Conservation (phyloP, 2,329 filamentous ascomycete genomes). For the Hymenoscyphus infarciens region DNA sequence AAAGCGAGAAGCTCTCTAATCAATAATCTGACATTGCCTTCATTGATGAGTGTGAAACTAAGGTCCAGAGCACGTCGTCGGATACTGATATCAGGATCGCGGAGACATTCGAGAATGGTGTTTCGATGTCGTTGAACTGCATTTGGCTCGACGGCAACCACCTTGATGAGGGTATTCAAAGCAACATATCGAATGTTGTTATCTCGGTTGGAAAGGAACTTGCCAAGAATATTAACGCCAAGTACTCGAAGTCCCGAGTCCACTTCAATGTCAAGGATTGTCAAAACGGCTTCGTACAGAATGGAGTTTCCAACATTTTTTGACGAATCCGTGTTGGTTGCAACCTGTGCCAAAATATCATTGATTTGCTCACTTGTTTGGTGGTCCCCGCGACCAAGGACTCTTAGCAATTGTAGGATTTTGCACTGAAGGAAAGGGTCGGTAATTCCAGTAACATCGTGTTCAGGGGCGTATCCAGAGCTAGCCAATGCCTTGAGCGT, state of each 20-base stretch:
- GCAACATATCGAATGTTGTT: conserved; percentile 99
- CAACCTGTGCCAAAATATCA: conserved; percentile 94
- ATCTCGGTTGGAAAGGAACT: conserved; percentile 96
- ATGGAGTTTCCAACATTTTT: conserved; percentile 99
- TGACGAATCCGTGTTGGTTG: conserved; percentile 94
- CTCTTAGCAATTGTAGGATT: conserved; percentile 79
- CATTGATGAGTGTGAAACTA: conserved; percentile 97
- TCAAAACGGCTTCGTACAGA: conserved; percentile 93
- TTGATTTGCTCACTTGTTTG: conserved; percentile 96
- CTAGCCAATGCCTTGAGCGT: conserved; percentile 89
- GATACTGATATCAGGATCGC: conserved; percentile 98
- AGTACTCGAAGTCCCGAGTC: conserved; percentile 92
- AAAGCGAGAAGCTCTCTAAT: conserved; percentile 93
- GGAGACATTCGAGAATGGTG: conserved; percentile 91
- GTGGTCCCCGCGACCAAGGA: conserved; percentile 80
- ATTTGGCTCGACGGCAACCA: conserved; percentile 96
- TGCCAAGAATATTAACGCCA: conserved; percentile 96
- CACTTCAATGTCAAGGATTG: conserved; percentile 96
- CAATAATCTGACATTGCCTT: conserved; percentile 88
- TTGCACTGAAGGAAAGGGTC: conserved; percentile 98
- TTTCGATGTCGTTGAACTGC: conserved; percentile 96
- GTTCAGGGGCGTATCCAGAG: conserved; percentile 94
- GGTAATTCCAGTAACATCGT: conserved; percentile 96
- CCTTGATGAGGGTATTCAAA: conserved; percentile 94
- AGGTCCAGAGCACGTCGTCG: conserved; percentile 91